Base-by-base conservation (phyloP, 2,329 filamentous ascomycete genomes). In the Corinectria fuckeliana region DNA sequence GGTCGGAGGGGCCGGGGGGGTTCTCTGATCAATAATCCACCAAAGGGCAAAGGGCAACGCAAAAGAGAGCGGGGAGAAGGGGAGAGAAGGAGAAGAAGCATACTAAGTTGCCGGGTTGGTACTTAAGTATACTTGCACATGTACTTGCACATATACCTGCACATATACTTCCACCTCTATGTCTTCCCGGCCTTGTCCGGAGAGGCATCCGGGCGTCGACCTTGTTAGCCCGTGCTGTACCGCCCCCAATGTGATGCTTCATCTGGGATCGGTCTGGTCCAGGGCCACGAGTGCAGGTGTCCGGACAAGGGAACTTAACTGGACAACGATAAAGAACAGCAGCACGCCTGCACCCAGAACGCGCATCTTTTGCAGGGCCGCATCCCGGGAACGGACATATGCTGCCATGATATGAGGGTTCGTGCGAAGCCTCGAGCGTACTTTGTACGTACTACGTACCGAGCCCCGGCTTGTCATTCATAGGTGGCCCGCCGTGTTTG, bases 21-120 rank as follows among this genome's bases (percentile, higher is more conserved):
- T 3, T 26, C 47, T 57, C 50, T 58, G 55, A 45, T 50, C 48
- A 58, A 58, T 58, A 58, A 58, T 58, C 49, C 56, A 53, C 56
- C 56, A 58, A 58, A 53, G 56, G 42, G 42, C 42, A 45, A 52
- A 41, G 44, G 21, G 41, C 42, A 44, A 53, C n/a, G n/a, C 56
- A 58, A 58, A 53, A 50, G 42, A 25, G 23, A 45, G 48, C 34
- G 44, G 21, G 41, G 34, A 44, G 49, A 57, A 48, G 49, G 55
- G 56, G 52, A 23, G 34, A 56, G 25, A 26, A 42, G 44, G 28
- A 34, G 21, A 32, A 18, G 41, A 38, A 30, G 18, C n/a, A n/a
- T n/a, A n/a, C n/a, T n/a, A n/a, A n/a, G n/a, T n/a, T n/a, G n/a
- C n/a, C n/a, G n/a, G n/a, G n/a, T n/a, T n/a, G n/a, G n/a, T n/a